Conservation (phyloP, 2,329 filamentous ascomycete genomes). For the Phaeosphaeriaceae sp. region DNA sequence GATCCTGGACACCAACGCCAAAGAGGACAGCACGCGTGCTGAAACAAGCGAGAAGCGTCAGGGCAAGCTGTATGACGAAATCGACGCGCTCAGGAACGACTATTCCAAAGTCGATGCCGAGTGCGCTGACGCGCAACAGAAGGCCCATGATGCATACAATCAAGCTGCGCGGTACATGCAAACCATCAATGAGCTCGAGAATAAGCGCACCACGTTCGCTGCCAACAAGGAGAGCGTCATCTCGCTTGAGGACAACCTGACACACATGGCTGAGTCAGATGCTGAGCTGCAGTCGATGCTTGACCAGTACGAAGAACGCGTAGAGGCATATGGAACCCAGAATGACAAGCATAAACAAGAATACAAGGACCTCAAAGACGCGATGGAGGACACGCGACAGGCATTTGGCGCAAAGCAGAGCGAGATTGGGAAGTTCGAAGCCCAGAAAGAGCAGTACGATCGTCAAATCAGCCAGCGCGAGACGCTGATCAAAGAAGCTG, state of each 20-base stretch:
- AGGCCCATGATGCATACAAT: slow-evolving; percentile 72
- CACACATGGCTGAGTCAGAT: slow-evolving; percentile 81
- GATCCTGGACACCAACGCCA: slow-evolving; percentile 78
- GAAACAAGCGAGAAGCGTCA: slow-evolving; percentile 65
- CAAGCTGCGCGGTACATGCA: slow-evolving; percentile 77
- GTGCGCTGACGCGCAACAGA: slow-evolving; percentile 49
- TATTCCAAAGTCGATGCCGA: slow-evolving; percentile 42
- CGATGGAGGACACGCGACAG: slow-evolving; percentile 57
- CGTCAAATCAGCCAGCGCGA: slow-evolving; percentile 76
- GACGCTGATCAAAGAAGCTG: slow-evolving; percentile 78
- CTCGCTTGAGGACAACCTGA: slow-evolving; percentile 75
- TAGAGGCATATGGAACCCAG: slow-evolving; percentile 71
- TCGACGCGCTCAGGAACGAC: slow-evolving; percentile 57
- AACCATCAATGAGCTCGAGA: slow-evolving; percentile 77
- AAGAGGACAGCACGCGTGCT: slow-evolving; percentile 84
- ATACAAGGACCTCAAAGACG: slow-evolving; percentile 69
- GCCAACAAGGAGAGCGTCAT: slow-evolving; percentile 75
- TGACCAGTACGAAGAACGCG: slow-evolving; percentile 78
- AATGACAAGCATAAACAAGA: slow-evolving; percentile 68
- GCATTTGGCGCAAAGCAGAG: slow-evolving; percentile 57
- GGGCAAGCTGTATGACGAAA: slow-evolving; percentile 70
- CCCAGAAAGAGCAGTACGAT: slow-evolving; percentile 87
- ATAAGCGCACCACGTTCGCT: slow-evolving; percentile 77
- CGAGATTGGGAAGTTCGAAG: slow-evolving; percentile 80
- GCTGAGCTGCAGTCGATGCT: slow-evolving; percentile 75